Conservation (phyloP, 805 yeast species). For the Maudiozyma pseudohumilis region DNA sequence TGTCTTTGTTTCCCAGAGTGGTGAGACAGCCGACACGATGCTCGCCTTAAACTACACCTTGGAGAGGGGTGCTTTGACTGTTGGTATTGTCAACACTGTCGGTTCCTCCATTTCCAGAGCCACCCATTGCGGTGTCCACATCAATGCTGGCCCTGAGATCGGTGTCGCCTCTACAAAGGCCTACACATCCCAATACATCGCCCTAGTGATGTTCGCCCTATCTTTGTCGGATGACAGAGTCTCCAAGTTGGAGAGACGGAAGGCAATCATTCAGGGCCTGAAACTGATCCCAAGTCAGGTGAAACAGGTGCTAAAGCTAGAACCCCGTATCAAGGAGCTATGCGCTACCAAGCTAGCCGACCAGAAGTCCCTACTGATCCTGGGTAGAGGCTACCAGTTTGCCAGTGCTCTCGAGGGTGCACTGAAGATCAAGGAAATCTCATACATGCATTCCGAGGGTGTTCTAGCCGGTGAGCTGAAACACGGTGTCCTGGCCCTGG, state of each 20-base stretch:
- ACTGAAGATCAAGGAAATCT: conserved; percentile 92
- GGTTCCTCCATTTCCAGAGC: conserved; percentile 95
- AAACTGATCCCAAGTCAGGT: conserved; percentile 80
- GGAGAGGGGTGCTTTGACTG: conserved; percentile 94
- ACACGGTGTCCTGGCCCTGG: conserved; percentile 95
- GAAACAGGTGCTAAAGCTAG: conserved; percentile 61
- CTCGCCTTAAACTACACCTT: conserved; percentile 89
- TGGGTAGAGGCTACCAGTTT: conserved; percentile 96
- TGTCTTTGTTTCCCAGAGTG: conserved; percentile 95
- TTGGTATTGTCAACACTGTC: conserved; percentile 94
- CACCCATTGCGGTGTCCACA: conserved; percentile 98
- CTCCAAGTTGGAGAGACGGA: conserved; percentile 65
- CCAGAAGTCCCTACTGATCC: conserved; percentile 77
- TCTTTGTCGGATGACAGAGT: conserved; percentile 89
- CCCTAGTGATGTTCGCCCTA: conserved; percentile 91
- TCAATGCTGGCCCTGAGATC: conserved; percentile 98
- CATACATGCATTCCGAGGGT: conserved; percentile 99
- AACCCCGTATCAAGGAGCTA: conserved; percentile 60
- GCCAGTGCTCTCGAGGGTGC: conserved; percentile 99
- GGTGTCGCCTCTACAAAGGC: conserved; percentile 99
- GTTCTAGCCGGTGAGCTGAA: conserved; percentile 97
- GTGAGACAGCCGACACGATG: conserved; percentile 97
- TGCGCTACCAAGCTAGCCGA: conserved; percentile 64
- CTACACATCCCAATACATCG: conserved; percentile 95
- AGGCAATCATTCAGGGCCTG: conserved; percentile 78